These are phyloP conservation scores for Alternaria dauci DNA, from an alignment of 2,329 filamentous ascomycete genomes.

Conservation along the genomic window DNA sequence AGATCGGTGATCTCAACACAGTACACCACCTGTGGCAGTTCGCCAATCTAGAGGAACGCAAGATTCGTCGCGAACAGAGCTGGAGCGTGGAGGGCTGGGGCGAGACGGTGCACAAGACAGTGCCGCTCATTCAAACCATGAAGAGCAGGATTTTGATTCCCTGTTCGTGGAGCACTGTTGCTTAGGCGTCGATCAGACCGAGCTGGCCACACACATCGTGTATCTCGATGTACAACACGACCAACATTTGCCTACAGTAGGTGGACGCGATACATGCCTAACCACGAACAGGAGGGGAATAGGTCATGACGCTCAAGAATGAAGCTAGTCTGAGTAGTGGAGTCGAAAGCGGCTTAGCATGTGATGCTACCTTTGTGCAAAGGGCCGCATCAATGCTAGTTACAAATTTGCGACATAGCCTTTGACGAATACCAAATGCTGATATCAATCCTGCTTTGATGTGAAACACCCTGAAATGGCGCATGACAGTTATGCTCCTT, in stretches of 20 bases:
- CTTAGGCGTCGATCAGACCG: conserved; percentile 56
- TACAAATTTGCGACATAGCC: background rate
- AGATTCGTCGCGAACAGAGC: conserved; percentile 88
- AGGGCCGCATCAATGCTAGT: background rate
- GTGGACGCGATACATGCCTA: background rate
- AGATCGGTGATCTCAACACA: conserved; percentile 96
- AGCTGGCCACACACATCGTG: background rate
- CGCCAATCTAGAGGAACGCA: conserved; percentile 93
- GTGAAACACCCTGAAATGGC: background rate
- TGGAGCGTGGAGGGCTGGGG: conserved; percentile 97
- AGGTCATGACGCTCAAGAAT: background rate
- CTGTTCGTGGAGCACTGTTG: conserved; percentile 95
- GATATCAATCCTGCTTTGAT: background rate
- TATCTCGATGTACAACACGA: background rate
- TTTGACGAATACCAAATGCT: background rate
- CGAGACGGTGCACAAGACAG: conserved; percentile 97
- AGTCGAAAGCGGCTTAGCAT: background rate
- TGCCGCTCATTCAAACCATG: conserved; percentile 96
- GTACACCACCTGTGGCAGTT: conserved; percentile 99
- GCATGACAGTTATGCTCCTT: background rate
- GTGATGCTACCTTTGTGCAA: background rate
- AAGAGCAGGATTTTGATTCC: conserved; percentile 92
- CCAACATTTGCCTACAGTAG: background rate
- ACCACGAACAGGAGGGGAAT: background rate
- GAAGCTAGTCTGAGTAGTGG: background rate